These are phyloP conservation scores for Moesziomyces sp. DNA, from an alignment of 1,284 basidiomycete genomes.

Conservation along the genomic window DNA sequence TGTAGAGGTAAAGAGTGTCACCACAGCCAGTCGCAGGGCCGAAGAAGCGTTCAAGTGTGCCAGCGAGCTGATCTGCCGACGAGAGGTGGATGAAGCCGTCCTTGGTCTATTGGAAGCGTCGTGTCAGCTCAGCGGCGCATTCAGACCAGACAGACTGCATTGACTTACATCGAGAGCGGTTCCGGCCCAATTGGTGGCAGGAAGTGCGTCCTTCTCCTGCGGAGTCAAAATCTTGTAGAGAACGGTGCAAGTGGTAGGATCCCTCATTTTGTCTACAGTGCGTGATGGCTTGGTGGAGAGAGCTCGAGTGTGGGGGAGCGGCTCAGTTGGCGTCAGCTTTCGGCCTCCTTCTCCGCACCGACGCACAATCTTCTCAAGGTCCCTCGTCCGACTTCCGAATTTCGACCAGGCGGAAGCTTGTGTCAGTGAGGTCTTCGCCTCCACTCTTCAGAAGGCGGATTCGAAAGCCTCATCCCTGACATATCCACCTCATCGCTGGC, in stretches of 20 bases:
- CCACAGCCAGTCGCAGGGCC: slow-evolving; percentile 39
- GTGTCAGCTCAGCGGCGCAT: neutral
- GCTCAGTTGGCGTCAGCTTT: neutral
- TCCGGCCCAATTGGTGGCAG: slow-evolving; percentile 46
- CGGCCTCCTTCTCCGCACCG: neutral
- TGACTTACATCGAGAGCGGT: slow-evolving; percentile 57
- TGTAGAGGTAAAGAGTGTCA: slow-evolving; percentile 40
- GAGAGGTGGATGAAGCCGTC: slow-evolving; percentile 63
- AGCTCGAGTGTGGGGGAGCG: neutral
- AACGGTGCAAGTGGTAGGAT: slow-evolving; percentile 49
- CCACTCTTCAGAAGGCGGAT: neutral
- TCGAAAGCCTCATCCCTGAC: too few relatives aligned
- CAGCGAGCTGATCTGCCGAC: slow-evolving; percentile 50
- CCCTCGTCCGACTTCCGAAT: neutral
- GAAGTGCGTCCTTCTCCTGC: slow-evolving; percentile 41
- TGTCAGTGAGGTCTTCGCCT: neutral
- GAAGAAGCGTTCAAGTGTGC: slow-evolving; percentile 57
- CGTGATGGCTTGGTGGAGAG: neutral
- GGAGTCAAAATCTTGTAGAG: slow-evolving; percentile 63
- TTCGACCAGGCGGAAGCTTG: neutral
- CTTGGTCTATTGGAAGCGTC: slow-evolving; percentile 28
- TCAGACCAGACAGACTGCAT: neutral
- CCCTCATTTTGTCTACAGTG: slow-evolving; percentile 22
- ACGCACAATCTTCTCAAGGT: neutral
- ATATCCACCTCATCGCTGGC: too few relatives aligned